phyloP scores from a whole-genome alignment of 345 rosid species.

The Punica granatum region DNA sequence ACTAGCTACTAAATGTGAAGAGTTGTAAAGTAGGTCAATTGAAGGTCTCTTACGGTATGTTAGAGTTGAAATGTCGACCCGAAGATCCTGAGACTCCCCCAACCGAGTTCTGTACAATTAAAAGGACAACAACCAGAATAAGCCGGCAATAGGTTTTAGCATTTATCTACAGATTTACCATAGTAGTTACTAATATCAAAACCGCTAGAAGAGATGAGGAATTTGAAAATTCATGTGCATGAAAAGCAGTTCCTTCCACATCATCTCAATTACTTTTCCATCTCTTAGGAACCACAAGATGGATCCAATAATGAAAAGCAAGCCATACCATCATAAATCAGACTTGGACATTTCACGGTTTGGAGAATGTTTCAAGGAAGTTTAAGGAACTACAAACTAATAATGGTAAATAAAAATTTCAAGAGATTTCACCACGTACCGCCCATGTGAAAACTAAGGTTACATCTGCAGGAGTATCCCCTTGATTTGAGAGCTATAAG shows the following conservation, averaged over 20 bases:
- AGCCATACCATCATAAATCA: background rate
- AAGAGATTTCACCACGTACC: conserved; percentile 32
- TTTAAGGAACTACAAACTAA: no score
- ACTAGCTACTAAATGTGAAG: background rate
- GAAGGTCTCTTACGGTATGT: conserved; percentile 35
- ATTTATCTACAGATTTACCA: background rate
- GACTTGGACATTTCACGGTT: background rate
- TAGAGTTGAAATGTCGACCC: conserved; percentile 76
- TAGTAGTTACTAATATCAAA: background rate
- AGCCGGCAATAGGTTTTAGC: background rate
- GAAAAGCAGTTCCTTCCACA: background rate
- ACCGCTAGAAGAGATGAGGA: background rate
- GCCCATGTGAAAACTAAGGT: conserved; percentile 92
- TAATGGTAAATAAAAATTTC: background rate
- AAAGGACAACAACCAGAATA: background rate
- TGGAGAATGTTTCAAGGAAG: background rate
- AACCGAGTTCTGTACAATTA: conserved; percentile 64
- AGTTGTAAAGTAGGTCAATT: background rate
- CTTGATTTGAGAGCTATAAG: conserved; percentile 62
- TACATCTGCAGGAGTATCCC: conserved; percentile 58
- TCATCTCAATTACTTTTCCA: background rate
- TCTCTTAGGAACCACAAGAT: background rate
- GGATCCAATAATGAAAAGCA: background rate
- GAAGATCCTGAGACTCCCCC: conserved; percentile 85
- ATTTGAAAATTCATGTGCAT: background rate